phyloP scores from a whole-genome alignment of 768 basidiomycete species.

The Neoboletus brunneissimus region DNA sequence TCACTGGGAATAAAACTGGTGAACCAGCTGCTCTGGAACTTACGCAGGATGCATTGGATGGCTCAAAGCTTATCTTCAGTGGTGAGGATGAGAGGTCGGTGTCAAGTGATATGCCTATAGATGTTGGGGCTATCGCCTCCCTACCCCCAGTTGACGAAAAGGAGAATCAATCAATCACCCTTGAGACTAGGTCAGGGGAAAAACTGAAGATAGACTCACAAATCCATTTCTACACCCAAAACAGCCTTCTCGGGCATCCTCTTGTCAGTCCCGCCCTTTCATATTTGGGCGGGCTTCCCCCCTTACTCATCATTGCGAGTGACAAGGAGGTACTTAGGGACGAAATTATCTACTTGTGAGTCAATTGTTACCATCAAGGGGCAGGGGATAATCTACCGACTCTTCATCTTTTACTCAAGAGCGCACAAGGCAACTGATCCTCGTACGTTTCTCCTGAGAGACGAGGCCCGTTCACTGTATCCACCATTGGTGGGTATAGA shows the following conservation, averaged over 20 bases:
- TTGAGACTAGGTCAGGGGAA: constrained; percentile 51
- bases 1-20: constrained; percentile 8
- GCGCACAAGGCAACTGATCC: constrained; percentile 94
- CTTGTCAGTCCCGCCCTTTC: constrained; percentile 77
- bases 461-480: constrained; percentile 49
- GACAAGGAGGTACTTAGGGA: constrained; percentile 92
- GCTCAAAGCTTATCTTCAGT: constrained; percentile 9
- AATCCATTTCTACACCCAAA: constrained; percentile 84
- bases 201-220: constrained; percentile 57
- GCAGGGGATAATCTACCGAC: not conserved
- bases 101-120: constrained; percentile 37
- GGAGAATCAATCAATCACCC: constrained; percentile 43
- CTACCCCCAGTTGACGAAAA: constrained; percentile 38
- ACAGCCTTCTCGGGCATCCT: constrained; percentile 73
- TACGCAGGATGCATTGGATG: constrained; percentile 5
- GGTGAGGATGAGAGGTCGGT: constrained; percentile 8
- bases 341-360: constrained; percentile 84
- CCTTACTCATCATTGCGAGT: constrained; percentile 78
- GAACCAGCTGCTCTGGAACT: constrained; percentile 1
- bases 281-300: constrained; percentile 89
- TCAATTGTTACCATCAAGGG: constrained; percentile 11
- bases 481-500: constrained; percentile 57
- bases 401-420: constrained; percentile 34
- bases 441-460: constrained; percentile 52
- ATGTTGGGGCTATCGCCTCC: constrained; percentile 48